These are phyloP conservation scores for Monosporascus sp. DNA, from an alignment of 2,329 filamentous ascomycete genomes.

Conservation along the genomic window DNA sequence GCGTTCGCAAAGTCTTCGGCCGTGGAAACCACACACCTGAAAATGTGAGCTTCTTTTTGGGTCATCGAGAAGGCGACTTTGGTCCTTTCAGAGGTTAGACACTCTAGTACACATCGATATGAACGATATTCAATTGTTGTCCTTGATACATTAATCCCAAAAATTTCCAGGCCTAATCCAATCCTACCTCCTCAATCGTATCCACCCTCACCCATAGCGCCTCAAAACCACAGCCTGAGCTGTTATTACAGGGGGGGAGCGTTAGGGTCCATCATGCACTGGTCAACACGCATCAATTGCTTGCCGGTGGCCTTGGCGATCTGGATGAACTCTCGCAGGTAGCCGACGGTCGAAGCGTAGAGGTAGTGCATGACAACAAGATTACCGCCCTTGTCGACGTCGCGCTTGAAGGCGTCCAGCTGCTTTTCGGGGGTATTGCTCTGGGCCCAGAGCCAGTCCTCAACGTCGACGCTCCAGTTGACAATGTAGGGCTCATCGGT, in stretches of 20 bases:
- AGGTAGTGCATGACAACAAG: conserved; percentile 67
- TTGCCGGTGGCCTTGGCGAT: conserved; percentile 60
- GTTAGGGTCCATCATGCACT: conserved; percentile 59
- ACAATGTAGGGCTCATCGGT: conserved; percentile 53
- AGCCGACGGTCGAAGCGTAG: conserved; percentile 57
- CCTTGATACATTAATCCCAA: no score
- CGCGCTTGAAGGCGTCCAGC: conserved; percentile 58
- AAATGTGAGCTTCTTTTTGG: no score
- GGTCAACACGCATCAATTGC: conserved; percentile 61
- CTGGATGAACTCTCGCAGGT: conserved; percentile 59
- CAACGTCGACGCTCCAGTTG: conserved; percentile 65
- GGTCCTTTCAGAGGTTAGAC: no score
- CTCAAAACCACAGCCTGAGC: no score
- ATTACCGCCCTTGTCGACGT: conserved; percentile 56
- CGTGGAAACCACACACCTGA: no score
- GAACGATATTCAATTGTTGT: no score
- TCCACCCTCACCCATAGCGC: no score
- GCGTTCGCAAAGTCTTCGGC: no score
- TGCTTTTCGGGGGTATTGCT: conserved; percentile 60
- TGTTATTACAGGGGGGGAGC: conserved; percentile 36
- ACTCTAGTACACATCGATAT: no score
- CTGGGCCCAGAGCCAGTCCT: conserved; percentile 65
- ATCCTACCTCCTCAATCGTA: no score
- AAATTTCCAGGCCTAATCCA: no score
- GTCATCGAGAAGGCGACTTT: no score